Base-by-base conservation (phyloP, 768 basidiomycete genomes). In the Agaricus sinodeliciosus region DNA sequence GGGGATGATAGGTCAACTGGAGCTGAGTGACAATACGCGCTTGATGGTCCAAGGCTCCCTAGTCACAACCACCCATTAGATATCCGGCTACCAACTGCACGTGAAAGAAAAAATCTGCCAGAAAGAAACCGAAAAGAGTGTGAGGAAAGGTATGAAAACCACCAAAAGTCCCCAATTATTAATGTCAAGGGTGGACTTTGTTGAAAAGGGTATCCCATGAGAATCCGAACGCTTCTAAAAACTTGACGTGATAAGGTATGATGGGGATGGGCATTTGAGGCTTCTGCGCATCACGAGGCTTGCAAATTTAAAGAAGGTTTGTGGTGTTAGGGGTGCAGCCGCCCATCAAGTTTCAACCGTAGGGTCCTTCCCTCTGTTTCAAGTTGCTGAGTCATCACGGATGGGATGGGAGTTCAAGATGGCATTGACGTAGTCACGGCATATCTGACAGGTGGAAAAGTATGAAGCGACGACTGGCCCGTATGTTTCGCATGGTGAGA, bases 391-490 rank as follows among this genome's bases (percentile, higher is more conserved):
- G 25, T 51, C 50, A 51, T 43, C 43, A 31, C 15, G 50, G 35
- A 16, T 34, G 25, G 27, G 12, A 28, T 34, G 50, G 34, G 26
- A 8, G 39, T 35, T 55, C 47, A 55, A 41, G 48, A 59, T 44
- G 57, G 45, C 55, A 56, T 45, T 12, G 57, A 58, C n/a, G 56
- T 51, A n/a, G 56, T 26, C 39, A 57, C 43, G 43, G 63, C 51
- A 45, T 66, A 63, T 55, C 65, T 62, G 62, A 69, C 67, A 58
- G 75, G 70, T 54, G 71, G 69, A 55, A 76, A 64, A 59, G 71
- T 68, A 59, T 71, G 72, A 9, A 75, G 69, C 43, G 77, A 63
- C 45, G 75, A 65, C 47, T 71, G 74, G 45, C 59, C 59, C 55
- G 64, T 53, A 35, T 66, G 63, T 57, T 65, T 63, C 57, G 58